Base-by-base conservation (phyloP, 2,329 filamentous ascomycete genomes). In the Clonostachys chloroleuca region DNA sequence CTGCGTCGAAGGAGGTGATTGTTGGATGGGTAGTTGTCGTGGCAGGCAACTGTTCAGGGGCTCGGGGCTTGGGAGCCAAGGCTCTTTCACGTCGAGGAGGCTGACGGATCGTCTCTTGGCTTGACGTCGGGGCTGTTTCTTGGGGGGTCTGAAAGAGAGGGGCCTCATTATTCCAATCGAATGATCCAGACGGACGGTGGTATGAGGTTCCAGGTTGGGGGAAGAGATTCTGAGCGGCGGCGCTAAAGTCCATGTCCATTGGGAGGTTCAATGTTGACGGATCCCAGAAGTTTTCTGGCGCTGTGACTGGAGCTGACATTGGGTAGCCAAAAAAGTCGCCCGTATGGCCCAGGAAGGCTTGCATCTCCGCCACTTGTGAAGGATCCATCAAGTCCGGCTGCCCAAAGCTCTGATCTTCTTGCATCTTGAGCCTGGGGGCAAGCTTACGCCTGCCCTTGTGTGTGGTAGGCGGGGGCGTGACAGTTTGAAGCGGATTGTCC, bases 181-280 rank as follows among this genome's bases (percentile, higher is more conserved):
- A 69, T 1, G 79, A 77, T 40, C 67, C 74, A 50, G 74, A 72
- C 30, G 72, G 64, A 40, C 73, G 72, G 39, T 81, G 67, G 2
- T 66, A 59, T 16, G 57, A 48, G 17, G 57, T 54, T 5, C 57
- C 48, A 6, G 59, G 56, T 46, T 61, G 58, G 59, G 47, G 80
- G 79, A 34, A 77, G 17, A 20, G 16, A 35, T 12, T 39, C 17
- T 36, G 10, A 39, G 44, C 40, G 5, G 42, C 18, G 14, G 20
- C 33, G n/a, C 67, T 63, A 50, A 83, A 84, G 55, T 84, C 80
- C 46, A 85, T 63, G 48, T 83, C 80, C 77, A 85, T 82, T 10
- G 33, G 20, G 12, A 49, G 10, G 20, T 67, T 72, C 72, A 83
- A 77, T 49, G 63, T 62, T 45, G 76, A 72, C 5, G 73, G 66